Evolutionary conservation across 345 rosid genomes (phyloP).

Genomic region (Moricandia moricandioides): DNA sequence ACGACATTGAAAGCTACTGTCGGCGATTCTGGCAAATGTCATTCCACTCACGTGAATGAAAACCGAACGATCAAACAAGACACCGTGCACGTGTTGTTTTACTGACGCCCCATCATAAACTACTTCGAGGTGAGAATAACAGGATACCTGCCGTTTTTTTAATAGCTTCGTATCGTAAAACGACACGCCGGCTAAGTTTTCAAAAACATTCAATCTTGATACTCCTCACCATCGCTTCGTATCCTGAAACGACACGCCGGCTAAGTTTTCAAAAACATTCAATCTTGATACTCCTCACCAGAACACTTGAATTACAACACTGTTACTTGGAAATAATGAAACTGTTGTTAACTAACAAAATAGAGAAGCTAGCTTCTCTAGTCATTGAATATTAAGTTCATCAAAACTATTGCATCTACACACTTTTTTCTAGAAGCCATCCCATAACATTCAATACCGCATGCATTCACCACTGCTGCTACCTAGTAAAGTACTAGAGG

Average conservation of each 20-base stretch:
- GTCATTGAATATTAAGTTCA: slow-evolving; percentile 10
- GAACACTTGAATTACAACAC: not conserved
- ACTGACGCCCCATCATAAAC: not conserved
- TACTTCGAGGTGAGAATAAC: not conserved
- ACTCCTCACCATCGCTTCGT: not conserved
- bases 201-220: not conserved
- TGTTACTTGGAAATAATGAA: not conserved
- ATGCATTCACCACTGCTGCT: slow-evolving; percentile 8
- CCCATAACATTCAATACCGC: not conserved
- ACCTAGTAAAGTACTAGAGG: slow-evolving; percentile 13
- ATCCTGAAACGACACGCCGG: no score
- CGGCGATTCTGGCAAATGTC: slow-evolving; percentile 18
- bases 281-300: not conserved
- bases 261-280: not conserved
- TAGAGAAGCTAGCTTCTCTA: slow-evolving; percentile 11
- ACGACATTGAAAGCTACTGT: slow-evolving; percentile 10
- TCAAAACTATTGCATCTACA: not conserved
- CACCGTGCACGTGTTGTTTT: slow-evolving; percentile 17
- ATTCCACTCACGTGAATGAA: slow-evolving; percentile 26
- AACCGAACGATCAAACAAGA: not conserved
- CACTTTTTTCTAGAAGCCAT: not conserved
- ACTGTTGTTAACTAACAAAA: not conserved
- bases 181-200: not conserved
- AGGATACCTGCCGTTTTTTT: slow-evolving; percentile 1
- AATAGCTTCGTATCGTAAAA: not conserved